Evolutionary conservation across 495 filamentous ascomycete genomes (phyloP).

Genomic region (Penicillium macrosclerotiorum): DNA sequence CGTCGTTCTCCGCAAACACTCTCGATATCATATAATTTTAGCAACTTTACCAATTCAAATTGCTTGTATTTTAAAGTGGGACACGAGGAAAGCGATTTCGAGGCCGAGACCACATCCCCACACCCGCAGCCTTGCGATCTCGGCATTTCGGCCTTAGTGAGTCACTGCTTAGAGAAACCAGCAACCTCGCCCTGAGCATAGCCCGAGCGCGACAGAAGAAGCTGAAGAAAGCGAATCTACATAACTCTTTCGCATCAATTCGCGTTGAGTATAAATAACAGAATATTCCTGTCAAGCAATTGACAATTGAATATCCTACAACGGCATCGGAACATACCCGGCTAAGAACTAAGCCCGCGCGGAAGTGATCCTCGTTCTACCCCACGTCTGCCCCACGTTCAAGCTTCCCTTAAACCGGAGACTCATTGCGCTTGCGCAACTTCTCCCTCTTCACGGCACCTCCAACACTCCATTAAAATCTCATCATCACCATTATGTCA

Average conservation of each 20-base stretch:
- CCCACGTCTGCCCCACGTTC: conserved; percentile 24
- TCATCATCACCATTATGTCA: conserved; percentile 14
- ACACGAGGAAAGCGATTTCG: background rate
- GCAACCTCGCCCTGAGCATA: background rate
- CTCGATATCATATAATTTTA: no score
- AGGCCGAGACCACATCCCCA: background rate
- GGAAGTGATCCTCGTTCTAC: conserved; percentile 5
- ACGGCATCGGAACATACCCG: conserved; percentile 6
- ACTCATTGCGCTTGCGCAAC: background rate
- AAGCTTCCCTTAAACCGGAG: conserved; percentile 7
- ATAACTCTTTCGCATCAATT: background rate
- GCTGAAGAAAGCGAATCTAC: background rate
- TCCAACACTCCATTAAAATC: background rate
- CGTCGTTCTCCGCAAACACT: no score
- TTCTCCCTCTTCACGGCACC: background rate
- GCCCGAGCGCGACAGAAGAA: background rate
- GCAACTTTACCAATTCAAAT: no score
- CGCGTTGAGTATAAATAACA: background rate
- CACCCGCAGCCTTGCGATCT: background rate
- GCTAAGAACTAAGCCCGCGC: conserved; percentile 18
- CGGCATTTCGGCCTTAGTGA: conserved; percentile 18
- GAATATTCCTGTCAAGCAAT: background rate
- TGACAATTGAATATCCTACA: background rate
- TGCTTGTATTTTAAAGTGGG: background rate
- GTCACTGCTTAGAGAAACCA: conserved; percentile 13